Evolutionary conservation across 75 land plant genomes (phyloP).

Genomic region (Picea sitchensis): DNA sequence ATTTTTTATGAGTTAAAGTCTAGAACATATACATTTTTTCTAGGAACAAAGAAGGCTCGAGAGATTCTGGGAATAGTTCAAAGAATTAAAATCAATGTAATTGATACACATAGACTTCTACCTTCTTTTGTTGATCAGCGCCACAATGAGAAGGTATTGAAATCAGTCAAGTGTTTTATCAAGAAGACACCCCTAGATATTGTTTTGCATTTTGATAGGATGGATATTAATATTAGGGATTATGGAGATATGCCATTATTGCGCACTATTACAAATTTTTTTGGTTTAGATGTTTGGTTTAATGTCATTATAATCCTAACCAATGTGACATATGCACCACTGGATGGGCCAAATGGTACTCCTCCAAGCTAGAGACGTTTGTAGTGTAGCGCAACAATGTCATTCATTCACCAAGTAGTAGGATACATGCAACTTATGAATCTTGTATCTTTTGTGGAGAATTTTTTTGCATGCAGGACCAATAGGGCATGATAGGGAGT

Average conservation of each 20-base stretch:
- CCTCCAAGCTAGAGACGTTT: conserved; percentile 86
- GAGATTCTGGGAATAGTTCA: conserved; percentile 73
- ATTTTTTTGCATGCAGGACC: conserved; percentile 77
- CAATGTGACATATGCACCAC: conserved; percentile 90
- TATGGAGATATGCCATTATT: conserved; percentile 87
- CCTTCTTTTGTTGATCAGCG: too few species aligned
- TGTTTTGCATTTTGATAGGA: conserved; percentile 85
- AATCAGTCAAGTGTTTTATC: conserved; percentile 57
- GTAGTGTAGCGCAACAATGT: conserved; percentile 88
- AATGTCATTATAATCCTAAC: conserved; percentile 89
- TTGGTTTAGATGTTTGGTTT: conserved; percentile 85
- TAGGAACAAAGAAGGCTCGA: conserved; percentile 57
- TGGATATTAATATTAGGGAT: conserved; percentile 80
- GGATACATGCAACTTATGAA: conserved; percentile 92
- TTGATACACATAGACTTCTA: conserved; percentile 84
- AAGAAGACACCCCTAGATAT: conserved; percentile 83
- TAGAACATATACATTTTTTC: conserved; percentile 60
- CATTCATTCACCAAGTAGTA: conserved; percentile 87
- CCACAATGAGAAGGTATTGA: conserved; percentile 46
- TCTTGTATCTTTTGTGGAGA: conserved; percentile 93
- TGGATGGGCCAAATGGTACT: conserved; percentile 88
- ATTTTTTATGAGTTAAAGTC: conserved; percentile 69
- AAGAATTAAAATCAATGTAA: conserved; percentile 72
- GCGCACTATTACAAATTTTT: conserved; percentile 48
- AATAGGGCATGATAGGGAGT: conserved; percentile 74